These are phyloP conservation scores for Hirsutella minnesotensis DNA, from an alignment of 2,329 filamentous ascomycete species.

Conservation along the genomic window DNA sequence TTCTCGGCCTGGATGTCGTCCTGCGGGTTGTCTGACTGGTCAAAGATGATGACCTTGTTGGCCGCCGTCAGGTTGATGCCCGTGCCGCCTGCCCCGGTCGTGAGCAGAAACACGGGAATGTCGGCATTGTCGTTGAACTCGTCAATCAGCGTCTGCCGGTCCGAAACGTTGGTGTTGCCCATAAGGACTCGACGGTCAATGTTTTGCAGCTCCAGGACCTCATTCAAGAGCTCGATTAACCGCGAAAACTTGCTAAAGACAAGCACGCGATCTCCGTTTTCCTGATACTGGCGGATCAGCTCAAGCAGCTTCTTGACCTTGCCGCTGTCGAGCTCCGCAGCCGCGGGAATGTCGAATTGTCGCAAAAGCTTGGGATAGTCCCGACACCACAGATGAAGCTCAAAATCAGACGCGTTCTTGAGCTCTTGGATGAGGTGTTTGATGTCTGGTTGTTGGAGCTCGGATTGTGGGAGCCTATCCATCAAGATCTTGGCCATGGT, in stretches of 20 bases:
- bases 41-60: constrained; percentile 97
- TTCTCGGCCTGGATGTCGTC: constrained; percentile 98
- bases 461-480: constrained; percentile 48
- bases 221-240: constrained; percentile 80
- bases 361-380: constrained; percentile 41
- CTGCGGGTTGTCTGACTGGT: constrained; percentile 94
- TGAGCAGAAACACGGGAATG: constrained; percentile 86
- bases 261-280: constrained; percentile 74
- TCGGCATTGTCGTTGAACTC: constrained; percentile 63
- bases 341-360: constrained; percentile 39
- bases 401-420: constrained; percentile 48
- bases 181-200: constrained; percentile 80
- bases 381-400: constrained; percentile 53
- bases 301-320: constrained; percentile 76
- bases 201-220: constrained; percentile 60
- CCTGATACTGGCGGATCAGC: constrained; percentile 60
- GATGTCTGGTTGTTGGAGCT: constrained; percentile 39
- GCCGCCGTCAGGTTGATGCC: constrained; percentile 92
- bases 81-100: constrained; percentile 88
- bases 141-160: constrained; percentile 81
- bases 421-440: constrained; percentile 44
- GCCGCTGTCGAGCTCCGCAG: constrained; percentile 52
- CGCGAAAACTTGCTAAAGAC: constrained; percentile 92
- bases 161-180: constrained; percentile 68
- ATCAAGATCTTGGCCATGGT: constrained; percentile 71